These are phyloP conservation scores for Hirschioporus abietinus DNA, from an alignment of 768 basidiomycete genomes.

Conservation along the genomic window DNA sequence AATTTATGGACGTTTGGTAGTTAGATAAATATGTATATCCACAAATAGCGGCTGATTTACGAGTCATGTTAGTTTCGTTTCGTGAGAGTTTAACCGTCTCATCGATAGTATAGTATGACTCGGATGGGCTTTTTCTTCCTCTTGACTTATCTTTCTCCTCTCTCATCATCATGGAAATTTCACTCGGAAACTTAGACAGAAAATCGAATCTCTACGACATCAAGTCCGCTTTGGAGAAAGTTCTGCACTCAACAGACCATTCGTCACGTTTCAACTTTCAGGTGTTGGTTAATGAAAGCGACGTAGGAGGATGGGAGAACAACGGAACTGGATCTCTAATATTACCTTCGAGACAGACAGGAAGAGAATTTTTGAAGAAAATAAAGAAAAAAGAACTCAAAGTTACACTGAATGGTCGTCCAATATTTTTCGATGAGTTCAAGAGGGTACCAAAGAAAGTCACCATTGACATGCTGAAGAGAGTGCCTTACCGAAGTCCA, in stretches of 20 bases:
- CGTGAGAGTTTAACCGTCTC: too few species aligned
- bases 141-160: too few species aligned
- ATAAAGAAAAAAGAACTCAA: constrained; percentile 27
- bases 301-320: constrained; percentile 48
- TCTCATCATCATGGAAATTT: neutral
- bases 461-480: constrained; percentile 33
- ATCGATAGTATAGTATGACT: too few species aligned
- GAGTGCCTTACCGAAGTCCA: constrained; percentile 52
- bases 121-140: too few species aligned
- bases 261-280: constrained; percentile 48
- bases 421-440: constrained; percentile 16
- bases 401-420: constrained; percentile 19
- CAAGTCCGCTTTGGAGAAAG: neutral
- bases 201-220: neutral
- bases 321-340: constrained; percentile 41
- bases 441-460: constrained; percentile 7
- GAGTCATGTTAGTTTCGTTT: too few species aligned
- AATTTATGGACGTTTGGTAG: too few species aligned
- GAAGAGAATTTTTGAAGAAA: constrained; percentile 39
- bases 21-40: too few species aligned
- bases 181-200: neutral
- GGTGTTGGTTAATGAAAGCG: constrained; percentile 46
- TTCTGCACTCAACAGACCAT: neutral
- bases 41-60: too few species aligned
- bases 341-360: constrained; percentile 29